Evolutionary conservation across 345 rosid species (phyloP).

Genomic region (Raphanus raphanistrum): DNA sequence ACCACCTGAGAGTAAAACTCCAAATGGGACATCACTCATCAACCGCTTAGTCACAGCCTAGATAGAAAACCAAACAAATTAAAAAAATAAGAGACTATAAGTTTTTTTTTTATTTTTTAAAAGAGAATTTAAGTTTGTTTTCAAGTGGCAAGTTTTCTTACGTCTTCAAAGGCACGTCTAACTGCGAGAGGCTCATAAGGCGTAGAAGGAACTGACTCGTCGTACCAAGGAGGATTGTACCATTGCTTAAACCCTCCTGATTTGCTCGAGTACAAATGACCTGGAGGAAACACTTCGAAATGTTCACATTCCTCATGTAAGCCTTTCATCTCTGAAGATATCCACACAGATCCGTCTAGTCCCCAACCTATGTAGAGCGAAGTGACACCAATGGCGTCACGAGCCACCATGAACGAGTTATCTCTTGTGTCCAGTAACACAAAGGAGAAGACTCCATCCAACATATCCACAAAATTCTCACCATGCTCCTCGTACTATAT

Average conservation of each 20-base stretch:
- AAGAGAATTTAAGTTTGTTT: neutral
- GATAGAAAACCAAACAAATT: neutral
- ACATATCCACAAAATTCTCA: conserved; percentile 75
- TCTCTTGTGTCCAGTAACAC: conserved; percentile 82
- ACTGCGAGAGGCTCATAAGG: conserved; percentile 82
- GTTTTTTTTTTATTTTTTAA: too few relatives aligned
- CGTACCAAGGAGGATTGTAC: conserved; percentile 92
- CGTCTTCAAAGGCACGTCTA: conserved; percentile 70
- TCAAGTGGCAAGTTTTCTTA: conserved; percentile 35
- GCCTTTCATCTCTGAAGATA: conserved; percentile 87
- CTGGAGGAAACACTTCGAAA: conserved; percentile 85
- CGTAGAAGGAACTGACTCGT: conserved; percentile 62
- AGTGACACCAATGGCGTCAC: conserved; percentile 94
- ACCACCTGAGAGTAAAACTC: conserved; percentile 92
- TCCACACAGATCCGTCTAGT: conserved; percentile 84
- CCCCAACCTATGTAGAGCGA: conserved; percentile 97
- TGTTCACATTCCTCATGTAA: conserved; percentile 86
- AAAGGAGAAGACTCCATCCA: conserved; percentile 94
- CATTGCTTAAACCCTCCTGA: conserved; percentile 65
- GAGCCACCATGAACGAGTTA: conserved; percentile 81
- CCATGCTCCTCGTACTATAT: conserved; percentile 86
- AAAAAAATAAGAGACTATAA: too few relatives aligned
- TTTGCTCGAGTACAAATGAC: conserved; percentile 89
- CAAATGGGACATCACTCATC: conserved; percentile 93
- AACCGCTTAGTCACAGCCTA: conserved; percentile 92